These are phyloP conservation scores for Pythium coloratum DNA, from an alignment of 352 stramenopile genomes.

Conservation along the genomic window DNA sequence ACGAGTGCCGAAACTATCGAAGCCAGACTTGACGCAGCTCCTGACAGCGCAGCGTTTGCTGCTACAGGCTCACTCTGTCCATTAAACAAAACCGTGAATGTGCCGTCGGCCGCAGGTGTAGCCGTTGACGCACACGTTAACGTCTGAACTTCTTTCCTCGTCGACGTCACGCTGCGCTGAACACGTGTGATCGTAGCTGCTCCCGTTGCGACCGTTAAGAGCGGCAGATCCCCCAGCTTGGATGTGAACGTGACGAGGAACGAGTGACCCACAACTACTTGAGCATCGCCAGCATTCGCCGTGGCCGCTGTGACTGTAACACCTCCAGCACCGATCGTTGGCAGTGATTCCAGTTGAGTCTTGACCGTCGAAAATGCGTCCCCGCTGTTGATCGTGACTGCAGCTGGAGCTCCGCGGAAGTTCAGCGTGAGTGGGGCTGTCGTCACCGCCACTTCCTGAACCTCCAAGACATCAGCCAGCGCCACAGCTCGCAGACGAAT, in stretches of 20 bases:
- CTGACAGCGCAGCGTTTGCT: constrained; percentile 46
- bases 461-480: constrained; percentile 41
- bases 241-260: constrained; percentile 77
- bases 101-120: constrained; percentile 33
- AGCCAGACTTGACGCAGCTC: constrained; percentile 30
- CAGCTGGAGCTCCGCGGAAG: constrained; percentile 55
- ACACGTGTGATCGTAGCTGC: constrained; percentile 38
- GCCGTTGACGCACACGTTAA: constrained; percentile 58
- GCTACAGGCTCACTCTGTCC: constrained; percentile 38
- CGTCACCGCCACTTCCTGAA: constrained; percentile 57
- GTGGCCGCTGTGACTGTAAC: constrained; percentile 66
- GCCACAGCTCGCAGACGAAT: constrained; percentile 60
- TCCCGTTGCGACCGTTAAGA: constrained; percentile 24
- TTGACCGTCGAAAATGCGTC: constrained; percentile 50
- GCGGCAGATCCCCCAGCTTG: constrained; percentile 50
- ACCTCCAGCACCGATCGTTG: constrained; percentile 77
- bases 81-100: constrained; percentile 63
- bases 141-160: constrained; percentile 77
- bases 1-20: constrained; percentile 35
- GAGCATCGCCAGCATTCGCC: constrained; percentile 29
- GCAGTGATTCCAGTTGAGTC: constrained; percentile 69
- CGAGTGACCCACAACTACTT: constrained; percentile 30
- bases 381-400: constrained; percentile 32
- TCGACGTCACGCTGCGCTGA: constrained; percentile 41
- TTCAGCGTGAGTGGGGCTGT: constrained; percentile 44